A percentile compares a stretch with the other conserved stretches of the same genome.
Conservation (phyloP, 305 asterid species). For the Ajuga reptans region DNA sequence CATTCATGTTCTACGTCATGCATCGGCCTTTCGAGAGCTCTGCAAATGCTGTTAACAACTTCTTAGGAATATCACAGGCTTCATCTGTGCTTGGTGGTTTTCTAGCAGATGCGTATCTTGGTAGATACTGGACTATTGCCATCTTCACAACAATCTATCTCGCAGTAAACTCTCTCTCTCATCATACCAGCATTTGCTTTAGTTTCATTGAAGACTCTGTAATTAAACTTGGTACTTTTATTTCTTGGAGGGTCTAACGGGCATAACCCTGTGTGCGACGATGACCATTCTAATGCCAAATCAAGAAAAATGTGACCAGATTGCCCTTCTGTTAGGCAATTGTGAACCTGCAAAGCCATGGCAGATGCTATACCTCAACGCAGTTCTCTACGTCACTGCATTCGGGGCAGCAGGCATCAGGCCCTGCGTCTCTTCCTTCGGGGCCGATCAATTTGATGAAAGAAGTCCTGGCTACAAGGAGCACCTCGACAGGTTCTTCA, state of each 20-base stretch:
- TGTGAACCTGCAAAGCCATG: conserved; percentile 80
- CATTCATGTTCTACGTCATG: conserved; percentile 90
- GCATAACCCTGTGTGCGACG: conserved; percentile 75
- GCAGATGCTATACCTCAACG: conserved; percentile 87
- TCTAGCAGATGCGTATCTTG: conserved; percentile 93
- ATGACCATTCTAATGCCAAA: conserved; percentile 54
- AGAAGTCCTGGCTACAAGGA: conserved; percentile 55
- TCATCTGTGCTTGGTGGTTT: conserved; percentile 95
- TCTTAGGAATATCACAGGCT: conserved; percentile 91
- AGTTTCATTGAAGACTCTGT: no score
- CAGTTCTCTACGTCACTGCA: conserved; percentile 65
- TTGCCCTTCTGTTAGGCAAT: conserved; percentile 75
- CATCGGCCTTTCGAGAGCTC: conserved; percentile 85
- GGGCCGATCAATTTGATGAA: conserved; percentile 94
- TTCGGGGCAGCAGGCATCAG: conserved; percentile 98
- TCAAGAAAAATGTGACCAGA: conserved; percentile 75
- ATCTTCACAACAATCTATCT: conserved; percentile 87
- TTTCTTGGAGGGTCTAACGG: conserved; percentile 75
- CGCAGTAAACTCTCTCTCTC: conserved; percentile 34
- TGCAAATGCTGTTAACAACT: conserved; percentile 85
- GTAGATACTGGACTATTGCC: conserved; percentile 96
- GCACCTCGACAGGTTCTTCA: conserved; percentile 82
- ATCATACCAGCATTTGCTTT: not conserved
- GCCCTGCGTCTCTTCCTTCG: conserved; percentile 95
- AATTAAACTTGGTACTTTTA: no score